Evolutionary conservation across 163 green algal species (phyloP).

Genomic region (Scenedesmus sp.): DNA sequence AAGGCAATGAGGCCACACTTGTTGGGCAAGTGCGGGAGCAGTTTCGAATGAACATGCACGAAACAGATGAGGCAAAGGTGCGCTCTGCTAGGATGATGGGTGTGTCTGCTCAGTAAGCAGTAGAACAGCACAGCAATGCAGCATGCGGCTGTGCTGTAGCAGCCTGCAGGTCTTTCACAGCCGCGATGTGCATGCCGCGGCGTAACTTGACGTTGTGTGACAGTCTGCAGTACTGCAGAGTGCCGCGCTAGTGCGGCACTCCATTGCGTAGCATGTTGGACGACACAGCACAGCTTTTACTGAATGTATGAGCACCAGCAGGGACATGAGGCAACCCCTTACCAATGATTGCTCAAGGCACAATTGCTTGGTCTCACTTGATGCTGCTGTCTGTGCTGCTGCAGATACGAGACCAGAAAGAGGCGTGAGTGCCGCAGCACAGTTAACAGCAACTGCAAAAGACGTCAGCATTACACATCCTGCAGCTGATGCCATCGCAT

Average conservation of each 20-base stretch:
- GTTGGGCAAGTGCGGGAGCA: conserved; percentile 61
- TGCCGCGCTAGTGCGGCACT: background rate
- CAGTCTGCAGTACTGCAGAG: background rate
- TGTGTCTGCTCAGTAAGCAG: background rate
- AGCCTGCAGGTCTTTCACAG: background rate
- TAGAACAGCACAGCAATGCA: background rate
- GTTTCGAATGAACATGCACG: conserved; percentile 69
- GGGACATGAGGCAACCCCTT: background rate
- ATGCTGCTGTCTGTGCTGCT: background rate
- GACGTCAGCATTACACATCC: background rate
- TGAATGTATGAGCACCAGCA: background rate
- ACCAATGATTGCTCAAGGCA: background rate
- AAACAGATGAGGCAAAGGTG: conserved; percentile 67
- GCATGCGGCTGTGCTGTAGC: background rate
- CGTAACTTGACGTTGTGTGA: background rate
- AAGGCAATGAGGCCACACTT: conserved; percentile 66
- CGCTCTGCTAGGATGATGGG: too few relatives aligned
- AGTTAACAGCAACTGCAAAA: background rate
- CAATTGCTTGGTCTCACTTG: background rate
- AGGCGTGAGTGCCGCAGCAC: conserved; percentile 52
- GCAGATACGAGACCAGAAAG: conserved; percentile 68
- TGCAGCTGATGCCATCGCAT: background rate
- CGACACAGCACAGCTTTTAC: too few relatives aligned
- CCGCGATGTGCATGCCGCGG: background rate
- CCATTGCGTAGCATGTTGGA: background rate